These are phyloP conservation scores for sweet orange (Citrus sinensis) DNA, from an alignment of 345 rosid genomes.

Conservation along the genomic window DNA sequence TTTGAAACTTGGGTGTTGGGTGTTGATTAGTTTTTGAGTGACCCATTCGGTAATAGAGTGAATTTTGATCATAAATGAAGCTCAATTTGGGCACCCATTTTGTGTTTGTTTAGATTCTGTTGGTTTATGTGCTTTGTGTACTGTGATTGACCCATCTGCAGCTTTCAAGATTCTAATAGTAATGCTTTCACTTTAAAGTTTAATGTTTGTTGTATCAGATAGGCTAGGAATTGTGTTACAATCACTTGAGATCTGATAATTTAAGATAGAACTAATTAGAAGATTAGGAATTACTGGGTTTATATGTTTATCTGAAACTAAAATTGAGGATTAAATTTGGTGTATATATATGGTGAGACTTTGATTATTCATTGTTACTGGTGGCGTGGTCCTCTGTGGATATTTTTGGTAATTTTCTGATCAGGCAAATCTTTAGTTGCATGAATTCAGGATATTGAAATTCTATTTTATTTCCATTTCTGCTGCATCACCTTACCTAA, in stretches of 20 bases:
- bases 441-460: not conserved
- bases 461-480: not conserved
- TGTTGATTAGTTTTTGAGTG: not conserved
- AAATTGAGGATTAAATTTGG: not conserved
- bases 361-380: not conserved
- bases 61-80: not conserved
- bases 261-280: not conserved
- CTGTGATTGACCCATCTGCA: not conserved
- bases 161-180: not conserved
- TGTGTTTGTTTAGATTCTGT: not conserved
- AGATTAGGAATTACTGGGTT: not conserved
- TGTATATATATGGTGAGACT: not conserved
- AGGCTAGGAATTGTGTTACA: not conserved
- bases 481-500: not conserved
- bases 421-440: not conserved
- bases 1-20: not conserved
- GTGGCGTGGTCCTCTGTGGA: not conserved
- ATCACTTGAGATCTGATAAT: not conserved
- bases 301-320: not conserved
- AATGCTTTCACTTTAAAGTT: not conserved
- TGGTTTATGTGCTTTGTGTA: not conserved
- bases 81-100: not conserved
- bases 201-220: too few species aligned
- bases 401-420: constrained; percentile 2
- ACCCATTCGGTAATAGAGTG: not conserved